Evolutionary conservation across 225 moss, liverwort and hornwort genomes (phyloP).

Genomic region (Bryoerythrophyllum caledonicum): DNA sequence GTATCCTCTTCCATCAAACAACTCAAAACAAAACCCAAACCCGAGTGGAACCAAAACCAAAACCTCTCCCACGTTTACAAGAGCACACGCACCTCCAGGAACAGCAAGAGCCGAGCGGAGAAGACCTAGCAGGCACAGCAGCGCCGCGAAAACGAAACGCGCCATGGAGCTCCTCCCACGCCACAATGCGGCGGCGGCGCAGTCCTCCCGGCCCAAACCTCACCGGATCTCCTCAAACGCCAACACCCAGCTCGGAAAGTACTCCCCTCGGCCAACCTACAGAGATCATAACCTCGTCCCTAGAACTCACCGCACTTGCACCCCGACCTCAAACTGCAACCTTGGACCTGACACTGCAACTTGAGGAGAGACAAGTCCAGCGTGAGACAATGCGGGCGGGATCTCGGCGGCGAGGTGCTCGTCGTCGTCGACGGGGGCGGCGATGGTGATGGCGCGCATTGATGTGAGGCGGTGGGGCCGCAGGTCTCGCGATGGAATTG

Average conservation of each 20-base stretch:
- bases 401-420: constrained; percentile 7
- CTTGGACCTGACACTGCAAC: neutral
- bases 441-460: constrained; percentile 36
- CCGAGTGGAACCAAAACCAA: neutral
- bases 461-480: neutral
- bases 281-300: too few relatives aligned
- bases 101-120: constrained; percentile 18
- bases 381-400: constrained; percentile 1
- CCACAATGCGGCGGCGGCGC: neutral
- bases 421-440: neutral
- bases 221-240: neutral
- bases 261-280: too few relatives aligned
- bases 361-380: too few relatives aligned
- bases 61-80: neutral
- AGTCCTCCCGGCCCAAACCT: constrained; percentile 10
- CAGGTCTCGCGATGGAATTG: neutral
- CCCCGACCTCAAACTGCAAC: neutral
- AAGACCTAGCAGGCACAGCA: constrained; percentile 37
- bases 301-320: neutral
- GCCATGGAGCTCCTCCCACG: constrained; percentile 32
- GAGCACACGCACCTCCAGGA: constrained; percentile 31
- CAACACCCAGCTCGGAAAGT: neutral
- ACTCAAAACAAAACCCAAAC: neutral
- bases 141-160: constrained; percentile 19
- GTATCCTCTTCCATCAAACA: neutral